Evolutionary conservation across 768 basidiomycete species (phyloP), one percentile per base, ranked within the genome.

Genomic region (Suillus alpinus): DNA sequence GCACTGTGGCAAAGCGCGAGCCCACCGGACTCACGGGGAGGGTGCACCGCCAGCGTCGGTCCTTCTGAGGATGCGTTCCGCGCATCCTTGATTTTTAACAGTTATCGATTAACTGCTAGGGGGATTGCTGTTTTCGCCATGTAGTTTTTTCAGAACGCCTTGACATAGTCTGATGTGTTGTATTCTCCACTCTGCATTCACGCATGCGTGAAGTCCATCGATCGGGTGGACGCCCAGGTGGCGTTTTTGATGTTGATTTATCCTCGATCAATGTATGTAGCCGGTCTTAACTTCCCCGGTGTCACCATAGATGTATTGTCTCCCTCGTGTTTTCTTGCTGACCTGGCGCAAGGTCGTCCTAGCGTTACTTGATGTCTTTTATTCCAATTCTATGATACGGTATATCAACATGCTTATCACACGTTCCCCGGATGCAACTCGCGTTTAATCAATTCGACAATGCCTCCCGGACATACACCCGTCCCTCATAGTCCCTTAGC

Each of bases 401-500:
- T 20, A 7, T 13, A 23, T 23, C 20, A 36, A 23, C 52, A 37
- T 23, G 20, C 4, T 14, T 36, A n/a, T 3, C n/a, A 50, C 49
- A 18, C 31, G 57, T 23, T 12, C 7, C 16, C 26, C 26, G 26
- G 1, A 29, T 47, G 7, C 46, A 16, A 47, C 14, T 26, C 23
- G 23, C 13, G 14, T 26, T 26, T 26, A 8, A 53, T 40, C 20
- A 46, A 39, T 34, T 43, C 59, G 7, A 26, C 43, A 59, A 55
- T 5, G 29, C 53, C 29, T 52, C 58, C 31, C 58, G 59, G 50
- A 67, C 44, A 50, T 68, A 73, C 43, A 73, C 66, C 36, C 68
- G 63, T 23, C 73, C 73, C 56, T 75, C 73, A 62, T 73, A 74
- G 4, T 71, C 74, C 47, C 60, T 64, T 46, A 71, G 52, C 32